These are phyloP conservation scores for Scortechinia acanthostroma DNA, from an alignment of 2,329 filamentous ascomycete species.

Conservation along the genomic window DNA sequence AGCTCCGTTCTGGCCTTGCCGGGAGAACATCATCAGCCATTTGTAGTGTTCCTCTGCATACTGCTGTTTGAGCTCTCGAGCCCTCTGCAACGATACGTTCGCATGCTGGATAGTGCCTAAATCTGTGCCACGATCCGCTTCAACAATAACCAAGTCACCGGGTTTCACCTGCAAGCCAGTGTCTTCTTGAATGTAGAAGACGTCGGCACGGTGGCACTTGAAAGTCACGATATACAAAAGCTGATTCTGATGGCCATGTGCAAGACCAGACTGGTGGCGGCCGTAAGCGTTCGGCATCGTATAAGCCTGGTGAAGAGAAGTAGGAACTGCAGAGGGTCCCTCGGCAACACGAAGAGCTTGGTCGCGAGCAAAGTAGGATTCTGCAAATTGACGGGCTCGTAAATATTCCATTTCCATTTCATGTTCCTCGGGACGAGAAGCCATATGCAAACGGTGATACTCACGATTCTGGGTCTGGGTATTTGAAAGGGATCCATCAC, in stretches of 20 bases:
- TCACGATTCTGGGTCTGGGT: constrained; percentile 28
- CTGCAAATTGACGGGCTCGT: constrained; percentile 8
- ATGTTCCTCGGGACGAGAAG: constrained; percentile 11
- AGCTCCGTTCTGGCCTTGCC: constrained; percentile 50
- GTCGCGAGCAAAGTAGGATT: constrained; percentile 7
- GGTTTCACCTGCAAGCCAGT: constrained; percentile 84
- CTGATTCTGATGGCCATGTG: constrained; percentile 58
- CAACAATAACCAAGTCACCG: constrained; percentile 92
- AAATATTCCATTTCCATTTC: constrained; percentile 6
- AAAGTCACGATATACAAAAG: constrained; percentile 85
- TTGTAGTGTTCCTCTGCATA: constrained; percentile 94
- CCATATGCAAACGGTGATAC: constrained; percentile 23
- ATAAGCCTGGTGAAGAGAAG: constrained; percentile 7
- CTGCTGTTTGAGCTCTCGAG: constrained; percentile 82
- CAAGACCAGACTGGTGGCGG: constrained; percentile 11
- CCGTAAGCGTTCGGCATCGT: constrained; percentile 8
- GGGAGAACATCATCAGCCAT: constrained; percentile 98
- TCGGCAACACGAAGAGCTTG: constrained; percentile 5
- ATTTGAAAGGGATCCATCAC: constrained; percentile 6
- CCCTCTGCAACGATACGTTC: constrained; percentile 79
- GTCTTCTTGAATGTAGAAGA: constrained; percentile 94
- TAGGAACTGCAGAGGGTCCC: constrained; percentile 5
- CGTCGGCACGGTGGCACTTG: constrained; percentile 90
- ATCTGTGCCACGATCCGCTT: constrained; percentile 92
- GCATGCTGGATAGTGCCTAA: constrained; percentile 85